A percentile compares a stretch with the other conserved stretches of the same genome.
phyloP scores from a whole-genome alignment of 1,284 basidiomycete species.

The Leccinum insolens region DNA sequence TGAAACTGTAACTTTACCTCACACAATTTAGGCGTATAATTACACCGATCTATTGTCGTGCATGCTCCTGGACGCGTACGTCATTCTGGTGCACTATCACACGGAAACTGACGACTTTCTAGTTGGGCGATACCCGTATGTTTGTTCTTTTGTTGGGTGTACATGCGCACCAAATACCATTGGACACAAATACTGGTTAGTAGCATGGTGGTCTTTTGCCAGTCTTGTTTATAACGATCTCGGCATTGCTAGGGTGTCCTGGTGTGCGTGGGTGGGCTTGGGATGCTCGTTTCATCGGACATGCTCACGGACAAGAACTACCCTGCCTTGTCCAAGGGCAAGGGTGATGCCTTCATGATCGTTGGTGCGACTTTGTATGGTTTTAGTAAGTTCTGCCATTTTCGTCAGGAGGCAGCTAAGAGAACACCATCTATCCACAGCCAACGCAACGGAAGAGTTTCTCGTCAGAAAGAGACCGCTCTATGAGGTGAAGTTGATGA shows the following conservation, averaged over 20 bases:
- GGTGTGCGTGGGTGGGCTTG: conserved; percentile 76
- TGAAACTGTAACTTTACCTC: neutral
- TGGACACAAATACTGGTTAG: conserved; percentile 79
- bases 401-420: neutral
- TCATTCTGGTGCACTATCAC: conserved; percentile 14
- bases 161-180: conserved; percentile 78
- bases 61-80: conserved; percentile 83
- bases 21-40: conserved; percentile 63
- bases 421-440: conserved; percentile 37
- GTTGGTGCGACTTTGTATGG: conserved; percentile 84
- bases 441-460: conserved; percentile 86
- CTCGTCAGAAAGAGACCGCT: conserved; percentile 79
- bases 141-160: conserved; percentile 79
- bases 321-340: conserved; percentile 63
- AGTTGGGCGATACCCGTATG: conserved; percentile 89
- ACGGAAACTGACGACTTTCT: conserved; percentile 13
- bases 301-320: conserved; percentile 72
- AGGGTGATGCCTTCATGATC: conserved; percentile 88
- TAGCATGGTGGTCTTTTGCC: conserved; percentile 4
- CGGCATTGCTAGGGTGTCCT: conserved; percentile 57
- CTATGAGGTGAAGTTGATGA: conserved; percentile 58
- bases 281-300: conserved; percentile 75
- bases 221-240: neutral
- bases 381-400: conserved; percentile 57
- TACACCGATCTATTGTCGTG: conserved; percentile 86